These are phyloP conservation scores for Sphaerulina vaccinii DNA, from an alignment of 2,329 filamentous ascomycete genomes.

Conservation along the genomic window DNA sequence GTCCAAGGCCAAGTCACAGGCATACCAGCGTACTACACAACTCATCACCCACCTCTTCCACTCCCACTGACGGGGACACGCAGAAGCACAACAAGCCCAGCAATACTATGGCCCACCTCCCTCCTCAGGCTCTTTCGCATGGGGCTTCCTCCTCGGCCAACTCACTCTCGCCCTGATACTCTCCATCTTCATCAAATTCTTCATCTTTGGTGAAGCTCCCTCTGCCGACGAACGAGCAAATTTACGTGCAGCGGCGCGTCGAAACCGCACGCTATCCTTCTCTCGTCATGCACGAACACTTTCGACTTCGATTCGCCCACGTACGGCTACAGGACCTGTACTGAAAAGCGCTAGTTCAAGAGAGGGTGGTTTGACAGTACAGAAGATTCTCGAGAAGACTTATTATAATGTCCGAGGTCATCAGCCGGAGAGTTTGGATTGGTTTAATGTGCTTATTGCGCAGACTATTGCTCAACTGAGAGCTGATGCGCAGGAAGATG, in stretches of 20 bases:
- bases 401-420: slow-evolving; percentile 97
- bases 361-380: slow-evolving; percentile 67
- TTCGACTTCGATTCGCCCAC: slow-evolving; percentile 33
- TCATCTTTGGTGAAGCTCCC: slow-evolving; percentile 95
- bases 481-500: slow-evolving; percentile 86
- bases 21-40: slow-evolving; percentile 29
- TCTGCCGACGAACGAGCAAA: slow-evolving; percentile 78
- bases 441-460: slow-evolving; percentile 97
- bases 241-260: slow-evolving; percentile 70
- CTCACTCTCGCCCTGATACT: slow-evolving; percentile 87
- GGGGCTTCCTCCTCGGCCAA: slow-evolving; percentile 90
- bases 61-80: background rate
- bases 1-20: slow-evolving; percentile 39
- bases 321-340: slow-evolving; percentile 29
- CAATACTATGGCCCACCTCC: slow-evolving; percentile 24
- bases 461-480: slow-evolving; percentile 96
- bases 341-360: slow-evolving; percentile 28
- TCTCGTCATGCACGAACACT: slow-evolving; percentile 41
- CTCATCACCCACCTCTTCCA: background rate
- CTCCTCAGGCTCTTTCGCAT: slow-evolving; percentile 68
- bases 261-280: slow-evolving; percentile 72
- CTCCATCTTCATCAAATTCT: slow-evolving; percentile 97
- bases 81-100: slow-evolving; percentile 24
- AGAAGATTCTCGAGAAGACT: slow-evolving; percentile 90
- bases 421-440: slow-evolving; percentile 93